phyloP scores from a whole-genome alignment of 202 grass and related monocot species.

The Schoenoplectus triqueter region DNA sequence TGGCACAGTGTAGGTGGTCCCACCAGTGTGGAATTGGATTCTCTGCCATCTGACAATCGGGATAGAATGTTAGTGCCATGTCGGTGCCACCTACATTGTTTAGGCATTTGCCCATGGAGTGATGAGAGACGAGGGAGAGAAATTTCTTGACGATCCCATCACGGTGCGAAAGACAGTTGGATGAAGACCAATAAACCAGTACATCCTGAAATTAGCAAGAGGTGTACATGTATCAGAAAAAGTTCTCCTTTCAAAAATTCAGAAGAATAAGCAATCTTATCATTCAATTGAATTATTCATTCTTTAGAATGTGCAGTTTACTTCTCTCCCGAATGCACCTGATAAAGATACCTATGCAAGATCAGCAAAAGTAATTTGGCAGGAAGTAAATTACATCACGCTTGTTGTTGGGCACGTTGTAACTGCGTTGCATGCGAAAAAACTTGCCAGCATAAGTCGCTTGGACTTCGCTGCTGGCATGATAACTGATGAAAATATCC shows the following conservation, averaged over 20 bases:
- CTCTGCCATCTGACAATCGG: constrained; percentile 43
- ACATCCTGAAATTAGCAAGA: constrained; percentile 38
- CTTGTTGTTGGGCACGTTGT: constrained; percentile 46
- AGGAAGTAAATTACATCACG: constrained; percentile 43
- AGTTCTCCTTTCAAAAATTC: constrained; percentile 10
- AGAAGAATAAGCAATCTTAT: neutral
- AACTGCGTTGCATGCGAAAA: constrained; percentile 48
- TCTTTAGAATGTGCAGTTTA: neutral
- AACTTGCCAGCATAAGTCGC: constrained; percentile 81
- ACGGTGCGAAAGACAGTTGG: constrained; percentile 39
- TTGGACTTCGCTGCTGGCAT: constrained; percentile 83
- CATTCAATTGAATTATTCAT: neutral
- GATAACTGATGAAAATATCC: constrained; percentile 93
- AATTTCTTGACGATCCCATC: constrained; percentile 41
- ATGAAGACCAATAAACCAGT: constrained; percentile 58
- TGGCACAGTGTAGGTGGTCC: constrained; percentile 58
- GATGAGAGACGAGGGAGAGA: constrained; percentile 42
- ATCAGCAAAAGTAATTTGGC: neutral
- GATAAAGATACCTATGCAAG: neutral
- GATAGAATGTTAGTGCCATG: constrained; percentile 47
- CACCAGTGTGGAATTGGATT: constrained; percentile 55
- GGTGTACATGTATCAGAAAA: neutral
- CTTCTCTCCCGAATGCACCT: neutral
- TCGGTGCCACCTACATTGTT: constrained; percentile 51
- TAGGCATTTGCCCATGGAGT: constrained; percentile 52